phyloP scores from a whole-genome alignment of 352 stramenopile species.

The Globisporangium perplexum region DNA sequence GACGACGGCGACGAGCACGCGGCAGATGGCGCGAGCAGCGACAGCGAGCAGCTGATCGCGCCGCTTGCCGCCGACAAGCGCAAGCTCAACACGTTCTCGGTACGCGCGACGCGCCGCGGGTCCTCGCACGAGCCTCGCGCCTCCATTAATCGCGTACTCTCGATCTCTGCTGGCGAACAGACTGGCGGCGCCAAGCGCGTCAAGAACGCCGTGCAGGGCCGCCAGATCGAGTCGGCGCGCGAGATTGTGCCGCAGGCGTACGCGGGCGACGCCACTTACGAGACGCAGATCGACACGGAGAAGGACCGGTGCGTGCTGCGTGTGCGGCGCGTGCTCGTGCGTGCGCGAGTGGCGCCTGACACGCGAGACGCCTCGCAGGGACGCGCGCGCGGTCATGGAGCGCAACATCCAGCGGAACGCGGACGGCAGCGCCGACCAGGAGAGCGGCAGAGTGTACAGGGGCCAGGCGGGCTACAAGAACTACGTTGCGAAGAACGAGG shows the following conservation, averaged over 20 bases:
- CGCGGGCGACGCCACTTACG: constrained; percentile 77
- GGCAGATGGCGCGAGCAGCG: not conserved
- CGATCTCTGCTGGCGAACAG: constrained; percentile 17
- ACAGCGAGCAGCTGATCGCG: constrained; percentile 19
- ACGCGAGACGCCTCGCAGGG: no score
- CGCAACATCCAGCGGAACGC: constrained; percentile 69
- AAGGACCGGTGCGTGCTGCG: constrained; percentile 34
- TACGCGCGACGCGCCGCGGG: constrained; percentile 12
- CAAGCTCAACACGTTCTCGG: constrained; percentile 62
- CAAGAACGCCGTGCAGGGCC: constrained; percentile 58
- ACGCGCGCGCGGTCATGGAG: constrained; percentile 74
- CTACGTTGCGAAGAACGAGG: constrained; percentile 86
- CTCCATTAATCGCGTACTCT: no score
- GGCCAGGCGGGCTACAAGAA: constrained; percentile 84
- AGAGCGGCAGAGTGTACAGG: constrained; percentile 78
- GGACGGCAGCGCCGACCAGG: constrained; percentile 55
- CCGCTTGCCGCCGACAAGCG: constrained; percentile 20
- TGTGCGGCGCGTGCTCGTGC: not conserved
- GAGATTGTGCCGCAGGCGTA: constrained; percentile 77
- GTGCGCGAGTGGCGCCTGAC: no score
- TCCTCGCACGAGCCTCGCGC: no score
- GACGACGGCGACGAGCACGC: constrained; percentile 2
- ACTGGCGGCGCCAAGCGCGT: constrained; percentile 46
- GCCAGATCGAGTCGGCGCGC: constrained; percentile 59
- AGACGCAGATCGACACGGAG: constrained; percentile 80